Evolutionary conservation across 2,329 filamentous ascomycete genomes (phyloP).

Genomic region (Colletotrichum siamense): DNA sequence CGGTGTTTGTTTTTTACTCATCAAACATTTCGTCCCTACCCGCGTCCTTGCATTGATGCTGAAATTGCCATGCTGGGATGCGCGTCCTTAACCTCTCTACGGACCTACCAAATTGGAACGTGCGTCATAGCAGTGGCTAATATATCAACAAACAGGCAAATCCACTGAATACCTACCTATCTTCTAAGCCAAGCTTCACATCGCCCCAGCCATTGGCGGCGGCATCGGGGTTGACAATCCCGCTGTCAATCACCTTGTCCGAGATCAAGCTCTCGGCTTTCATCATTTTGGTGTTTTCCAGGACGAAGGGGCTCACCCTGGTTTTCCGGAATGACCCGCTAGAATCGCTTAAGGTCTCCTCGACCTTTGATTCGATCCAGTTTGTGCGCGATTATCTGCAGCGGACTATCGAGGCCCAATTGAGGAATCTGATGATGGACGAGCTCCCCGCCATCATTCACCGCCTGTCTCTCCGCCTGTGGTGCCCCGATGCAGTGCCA

Average conservation of each 20-base stretch:
- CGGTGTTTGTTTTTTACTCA: conserved; percentile 18
- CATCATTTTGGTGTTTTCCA: conserved; percentile 96
- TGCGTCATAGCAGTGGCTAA: conserved; percentile 50
- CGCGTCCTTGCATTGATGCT: conserved; percentile 34
- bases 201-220: conserved; percentile 92
- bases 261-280: conserved; percentile 96
- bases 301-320: conserved; percentile 93
- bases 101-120: conserved; percentile 28
- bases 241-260: conserved; percentile 94
- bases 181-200: conserved; percentile 89
- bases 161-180: conserved; percentile 93
- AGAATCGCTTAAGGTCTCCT: conserved; percentile 97
- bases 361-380: conserved; percentile 97
- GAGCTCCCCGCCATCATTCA: conserved; percentile 97
- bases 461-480: conserved; percentile 83
- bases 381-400: conserved; percentile 98
- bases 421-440: conserved; percentile 96
- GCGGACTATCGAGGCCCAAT: conserved; percentile 91
- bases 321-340: conserved; percentile 98
- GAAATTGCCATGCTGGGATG: conserved; percentile 41
- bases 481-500: conserved; percentile 84
- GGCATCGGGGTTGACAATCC: conserved; percentile 90
- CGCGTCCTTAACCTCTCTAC: conserved; percentile 28
- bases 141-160: conserved; percentile 72
- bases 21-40: conserved; percentile 12